Conservation (phyloP, 1,284 basidiomycete genomes). For the Wallemia ichthyophaga region DNA sequence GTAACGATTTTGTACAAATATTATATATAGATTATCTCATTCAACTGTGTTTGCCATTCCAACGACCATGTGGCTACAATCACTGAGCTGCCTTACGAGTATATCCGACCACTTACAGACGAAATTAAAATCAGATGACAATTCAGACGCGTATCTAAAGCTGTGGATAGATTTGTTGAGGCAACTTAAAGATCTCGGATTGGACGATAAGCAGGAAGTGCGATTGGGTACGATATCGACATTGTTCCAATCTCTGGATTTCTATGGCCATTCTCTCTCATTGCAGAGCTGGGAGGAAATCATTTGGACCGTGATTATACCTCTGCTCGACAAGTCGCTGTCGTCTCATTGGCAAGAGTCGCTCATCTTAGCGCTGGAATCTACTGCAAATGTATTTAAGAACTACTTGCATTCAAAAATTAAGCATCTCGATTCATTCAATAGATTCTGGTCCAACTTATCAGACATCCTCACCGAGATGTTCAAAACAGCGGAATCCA, state of each 20-base stretch:
- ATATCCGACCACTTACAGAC: not conserved
- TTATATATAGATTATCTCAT: not conserved
- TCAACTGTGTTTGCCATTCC: not conserved
- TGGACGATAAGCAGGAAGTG: conserved; percentile 55
- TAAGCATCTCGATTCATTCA: conserved; percentile 35
- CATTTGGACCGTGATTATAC: conserved; percentile 64
- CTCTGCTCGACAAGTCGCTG: conserved; percentile 34
- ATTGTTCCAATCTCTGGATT: conserved; percentile 67
- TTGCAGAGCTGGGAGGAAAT: conserved; percentile 58
- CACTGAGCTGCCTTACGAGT: not conserved
- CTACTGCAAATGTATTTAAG: conserved; percentile 50
- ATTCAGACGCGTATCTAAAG: conserved; percentile 7
- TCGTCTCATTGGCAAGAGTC: conserved; percentile 44
- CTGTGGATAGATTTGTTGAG: conserved; percentile 74
- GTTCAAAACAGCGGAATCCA: not conserved
- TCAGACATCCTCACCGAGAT: not conserved
- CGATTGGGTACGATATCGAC: conserved; percentile 81
- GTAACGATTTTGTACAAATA: not conserved
- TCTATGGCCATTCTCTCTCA: conserved; percentile 60
- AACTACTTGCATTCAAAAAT: conserved; percentile 46
- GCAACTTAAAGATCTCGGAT: conserved; percentile 51
- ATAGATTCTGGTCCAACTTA: conserved; percentile 37
- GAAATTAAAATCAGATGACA: not conserved
- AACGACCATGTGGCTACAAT: not conserved
- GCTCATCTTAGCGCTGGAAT: conserved; percentile 53